Percentiles rank a stretch among this genome's conserved stretches.
These are phyloP conservation scores for Euclidium syriacum DNA, from an alignment of 345 rosid species.

Conservation along the genomic window DNA sequence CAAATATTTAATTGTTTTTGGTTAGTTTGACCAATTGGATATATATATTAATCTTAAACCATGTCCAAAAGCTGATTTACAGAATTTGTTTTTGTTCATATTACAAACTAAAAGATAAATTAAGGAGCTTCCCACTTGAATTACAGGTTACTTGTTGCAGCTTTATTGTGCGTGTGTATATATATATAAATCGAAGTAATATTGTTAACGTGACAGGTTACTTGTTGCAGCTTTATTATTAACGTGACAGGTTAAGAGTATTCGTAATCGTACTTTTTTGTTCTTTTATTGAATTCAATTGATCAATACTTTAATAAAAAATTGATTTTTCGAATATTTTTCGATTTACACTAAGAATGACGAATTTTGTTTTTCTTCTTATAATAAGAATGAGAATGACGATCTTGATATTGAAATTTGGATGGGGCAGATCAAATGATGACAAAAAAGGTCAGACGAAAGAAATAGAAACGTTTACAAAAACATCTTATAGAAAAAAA, in stretches of 20 bases:
- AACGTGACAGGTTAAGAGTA: background rate
- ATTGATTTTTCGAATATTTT: too few relatives aligned
- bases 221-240: background rate
- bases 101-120: constrained; percentile 23
- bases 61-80: background rate
- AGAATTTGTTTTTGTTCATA: background rate
- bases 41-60: background rate
- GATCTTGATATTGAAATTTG: background rate
- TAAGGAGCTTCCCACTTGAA: constrained; percentile 3
- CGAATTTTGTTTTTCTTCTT: too few relatives aligned
- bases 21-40: background rate
- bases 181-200: background rate
- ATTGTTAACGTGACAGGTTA: background rate
- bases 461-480: background rate
- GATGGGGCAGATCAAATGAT: background rate
- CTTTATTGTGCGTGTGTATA: background rate
- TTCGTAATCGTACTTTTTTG: background rate
- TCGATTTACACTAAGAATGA: too few relatives aligned
- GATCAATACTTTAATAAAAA: too few relatives aligned
- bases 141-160: too few relatives aligned
- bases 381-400: background rate
- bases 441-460: background rate
- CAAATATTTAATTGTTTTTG: background rate
- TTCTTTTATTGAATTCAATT: background rate
- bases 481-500: too few relatives aligned